Conservation (phyloP, 768 basidiomycete species). For the Cystofilobasidium macerans region DNA sequence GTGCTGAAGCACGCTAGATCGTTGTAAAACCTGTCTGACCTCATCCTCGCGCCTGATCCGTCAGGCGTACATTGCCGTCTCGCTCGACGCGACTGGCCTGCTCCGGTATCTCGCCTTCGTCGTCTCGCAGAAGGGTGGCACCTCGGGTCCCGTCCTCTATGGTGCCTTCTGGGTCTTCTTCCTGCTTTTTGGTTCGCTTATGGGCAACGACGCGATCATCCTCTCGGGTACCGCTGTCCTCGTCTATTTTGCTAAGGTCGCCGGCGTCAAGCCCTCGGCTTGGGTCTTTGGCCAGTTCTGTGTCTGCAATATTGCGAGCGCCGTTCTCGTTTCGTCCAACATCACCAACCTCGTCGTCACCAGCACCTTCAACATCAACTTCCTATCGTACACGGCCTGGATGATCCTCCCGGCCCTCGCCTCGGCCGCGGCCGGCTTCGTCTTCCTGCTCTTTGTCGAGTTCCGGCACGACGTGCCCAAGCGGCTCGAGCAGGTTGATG, state of each 20-base stretch:
- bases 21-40: neutral
- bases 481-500: conserved; percentile 33
- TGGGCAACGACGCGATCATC: conserved; percentile 66
- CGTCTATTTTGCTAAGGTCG: conserved; percentile 54
- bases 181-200: conserved; percentile 52
- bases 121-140: conserved; percentile 69
- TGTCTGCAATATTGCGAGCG: conserved; percentile 60
- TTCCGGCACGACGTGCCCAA: conserved; percentile 26
- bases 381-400: conserved; percentile 67
- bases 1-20: conserved; percentile 56
- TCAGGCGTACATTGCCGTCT: conserved; percentile 74
- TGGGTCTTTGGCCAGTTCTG: conserved; percentile 44
- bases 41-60: neutral
- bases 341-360: conserved; percentile 74
- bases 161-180: conserved; percentile 75
- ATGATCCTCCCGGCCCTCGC: conserved; percentile 70
- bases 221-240: conserved; percentile 44
- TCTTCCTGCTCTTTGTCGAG: conserved; percentile 33
- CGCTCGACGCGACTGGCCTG: conserved; percentile 78
- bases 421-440: conserved; percentile 51
- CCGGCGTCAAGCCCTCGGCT: conserved; percentile 40
- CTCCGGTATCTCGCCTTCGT: conserved; percentile 77
- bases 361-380: conserved; percentile 57
- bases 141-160: conserved; percentile 59
- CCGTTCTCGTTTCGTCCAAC: conserved; percentile 67